A percentile compares a stretch with the other conserved stretches of the same genome.
phyloP scores from a whole-genome alignment of 805 yeast genomes.

The Phaffomyces antillensis region DNA sequence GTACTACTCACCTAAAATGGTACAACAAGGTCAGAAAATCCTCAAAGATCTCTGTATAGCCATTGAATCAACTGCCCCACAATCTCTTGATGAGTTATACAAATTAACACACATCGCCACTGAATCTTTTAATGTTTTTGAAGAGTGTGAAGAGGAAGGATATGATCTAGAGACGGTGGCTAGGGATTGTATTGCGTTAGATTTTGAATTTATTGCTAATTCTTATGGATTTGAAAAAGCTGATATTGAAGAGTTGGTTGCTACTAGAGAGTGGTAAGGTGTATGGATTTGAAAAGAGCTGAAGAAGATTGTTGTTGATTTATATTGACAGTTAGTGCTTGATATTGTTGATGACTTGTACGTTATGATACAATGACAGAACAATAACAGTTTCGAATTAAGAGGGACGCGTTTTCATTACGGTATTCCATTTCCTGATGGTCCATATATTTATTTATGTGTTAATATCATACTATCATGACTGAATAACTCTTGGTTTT shows the following conservation, averaged over 20 bases:
- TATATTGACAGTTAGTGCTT: too few relatives aligned
- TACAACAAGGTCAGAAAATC: neutral
- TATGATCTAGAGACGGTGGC: neutral
- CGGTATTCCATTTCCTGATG: too few relatives aligned
- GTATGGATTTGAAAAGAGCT: too few relatives aligned
- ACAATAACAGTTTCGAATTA: too few relatives aligned
- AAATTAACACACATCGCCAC: neutral
- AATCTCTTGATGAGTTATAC: neutral
- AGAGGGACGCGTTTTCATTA: too few relatives aligned
- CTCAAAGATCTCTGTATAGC: neutral
- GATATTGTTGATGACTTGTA: too few relatives aligned
- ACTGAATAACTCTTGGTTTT: too few relatives aligned
- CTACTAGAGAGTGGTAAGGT: neutral
- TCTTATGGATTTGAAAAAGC: neutral
- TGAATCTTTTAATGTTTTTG: neutral
- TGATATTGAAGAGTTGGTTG: neutral
- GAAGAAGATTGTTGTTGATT: too few relatives aligned
- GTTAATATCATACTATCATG: too few relatives aligned
- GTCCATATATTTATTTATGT: too few relatives aligned
- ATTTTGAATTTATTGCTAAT: neutral
- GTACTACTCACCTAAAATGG: neutral
- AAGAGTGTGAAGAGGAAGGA: neutral
- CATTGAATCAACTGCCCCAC: neutral
- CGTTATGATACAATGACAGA: too few relatives aligned
- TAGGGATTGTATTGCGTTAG: neutral